Evolutionary conservation across 169 alveolate genomes (phyloP), one percentile per base, ranked within the genome.

Genomic region (Plasmodium vivax): DNA sequence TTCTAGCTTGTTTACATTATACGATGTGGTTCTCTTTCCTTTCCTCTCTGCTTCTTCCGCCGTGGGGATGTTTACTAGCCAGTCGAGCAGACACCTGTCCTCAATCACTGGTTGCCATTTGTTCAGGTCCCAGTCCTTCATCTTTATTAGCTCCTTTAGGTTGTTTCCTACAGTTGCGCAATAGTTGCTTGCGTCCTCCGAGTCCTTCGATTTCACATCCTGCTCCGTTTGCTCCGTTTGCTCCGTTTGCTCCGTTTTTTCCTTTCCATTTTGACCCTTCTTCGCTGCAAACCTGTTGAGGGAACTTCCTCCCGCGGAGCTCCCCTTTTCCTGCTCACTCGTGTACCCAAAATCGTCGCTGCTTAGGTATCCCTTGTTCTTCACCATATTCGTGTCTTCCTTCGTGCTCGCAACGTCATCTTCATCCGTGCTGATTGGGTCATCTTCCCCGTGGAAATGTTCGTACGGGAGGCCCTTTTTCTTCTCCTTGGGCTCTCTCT

Each of bases 51-150:
- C 96, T 74, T 96, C 98, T n/a, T 83, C 95, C 14, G 85, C 96
- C 19, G 96, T 77, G 23, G 98, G 98, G n/a, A 82, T 79, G 30
- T 84, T 94, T 10, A 97, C 98, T 51, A 97, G 71, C 98, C 98
- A 97, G 30, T 91, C 95, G 4, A 97, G 87, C 4, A 97, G 81
- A 7, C 94, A 41, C 79, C 97, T 91, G 83, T 97, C 97, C 58
- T 92, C 97, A 54, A 97, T 97, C 27, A 97, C 58, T 19, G 98
- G 98, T 81, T 93, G 95, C 98, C 98, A 97, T 36, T 92, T 83
- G 9, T 82, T 95, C 58, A 95, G 47, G 47, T 97, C 97, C 97
- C 98, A 97, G 32, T 96, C 96, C 45, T 77, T 83, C 45, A 51
- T 87, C 43, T 71, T 77, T 30, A 54, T 36, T 5, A 75, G 43